Evolutionary conservation across 805 yeast genomes (phyloP).

Genomic region (Citeromyces nyonsensis): DNA sequence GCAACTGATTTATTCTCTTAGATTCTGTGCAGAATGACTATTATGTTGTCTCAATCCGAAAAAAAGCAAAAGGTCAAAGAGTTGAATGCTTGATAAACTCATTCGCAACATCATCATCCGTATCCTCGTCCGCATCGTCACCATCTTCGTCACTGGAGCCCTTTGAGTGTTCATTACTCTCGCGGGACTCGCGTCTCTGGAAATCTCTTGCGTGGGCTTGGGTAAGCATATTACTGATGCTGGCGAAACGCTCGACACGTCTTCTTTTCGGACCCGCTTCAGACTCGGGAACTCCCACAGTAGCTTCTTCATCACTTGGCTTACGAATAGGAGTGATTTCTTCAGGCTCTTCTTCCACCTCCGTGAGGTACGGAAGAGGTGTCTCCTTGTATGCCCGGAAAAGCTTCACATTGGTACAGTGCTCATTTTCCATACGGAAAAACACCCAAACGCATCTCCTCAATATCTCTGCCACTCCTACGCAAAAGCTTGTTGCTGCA

Average conservation of each 20-base stretch:
- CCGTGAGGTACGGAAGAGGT: slow-evolving; percentile 59
- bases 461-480: slow-evolving; percentile 69
- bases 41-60: no score
- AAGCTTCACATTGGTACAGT: slow-evolving; percentile 74
- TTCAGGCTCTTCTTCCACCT: slow-evolving; percentile 1
- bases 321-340: neutral
- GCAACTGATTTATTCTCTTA: no score
- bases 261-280: slow-evolving; percentile 4
- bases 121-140: slow-evolving; percentile 8
- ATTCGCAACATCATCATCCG: slow-evolving; percentile 5
- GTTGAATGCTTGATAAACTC: no score
- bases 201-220: slow-evolving; percentile 79
- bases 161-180: slow-evolving; percentile 3
- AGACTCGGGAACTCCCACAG: slow-evolving; percentile 2
- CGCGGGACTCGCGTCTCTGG: slow-evolving; percentile 39
- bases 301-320: neutral
- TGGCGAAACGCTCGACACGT: slow-evolving; percentile 12
- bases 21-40: no score
- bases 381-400: slow-evolving; percentile 81
- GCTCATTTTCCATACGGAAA: slow-evolving; percentile 93
- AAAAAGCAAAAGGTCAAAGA: no score
- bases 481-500: slow-evolving; percentile 69
- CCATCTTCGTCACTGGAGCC: slow-evolving; percentile 6
- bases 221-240: slow-evolving; percentile 40
- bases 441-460: slow-evolving; percentile 84